phyloP scores from a whole-genome alignment of 2,329 filamentous ascomycete species.

The Talaromyces sp. region DNA sequence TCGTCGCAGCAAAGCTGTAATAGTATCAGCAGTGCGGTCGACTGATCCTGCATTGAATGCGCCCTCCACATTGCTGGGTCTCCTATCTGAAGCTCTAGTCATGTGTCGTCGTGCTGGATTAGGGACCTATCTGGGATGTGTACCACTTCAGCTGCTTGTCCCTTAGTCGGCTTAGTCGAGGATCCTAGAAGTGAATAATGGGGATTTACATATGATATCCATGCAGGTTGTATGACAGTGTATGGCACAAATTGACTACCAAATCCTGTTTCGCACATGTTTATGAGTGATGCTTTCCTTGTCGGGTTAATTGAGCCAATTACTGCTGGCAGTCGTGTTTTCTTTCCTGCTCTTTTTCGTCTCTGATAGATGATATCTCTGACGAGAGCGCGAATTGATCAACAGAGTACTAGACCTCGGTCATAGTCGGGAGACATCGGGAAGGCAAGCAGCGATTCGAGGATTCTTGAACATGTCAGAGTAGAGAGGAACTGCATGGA shows the following conservation, averaged over 20 bases:
- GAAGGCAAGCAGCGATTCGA: neutral
- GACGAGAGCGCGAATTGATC: neutral
- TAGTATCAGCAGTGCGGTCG: neutral
- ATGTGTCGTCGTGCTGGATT: neutral
- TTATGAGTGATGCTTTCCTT: neutral
- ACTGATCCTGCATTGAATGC: neutral
- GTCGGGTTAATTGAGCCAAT: neutral
- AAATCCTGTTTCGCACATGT: neutral
- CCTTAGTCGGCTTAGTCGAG: neutral
- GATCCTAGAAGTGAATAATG: neutral
- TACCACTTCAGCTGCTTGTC: neutral
- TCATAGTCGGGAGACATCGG: slow-evolving; percentile 6
- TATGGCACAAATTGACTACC: neutral
- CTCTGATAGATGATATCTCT: neutral
- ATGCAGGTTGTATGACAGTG: neutral
- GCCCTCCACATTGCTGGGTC: neutral
- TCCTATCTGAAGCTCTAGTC: neutral
- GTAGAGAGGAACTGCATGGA: neutral
- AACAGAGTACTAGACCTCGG: neutral
- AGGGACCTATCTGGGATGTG: no score
- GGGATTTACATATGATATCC: neutral
- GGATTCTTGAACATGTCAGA: neutral
- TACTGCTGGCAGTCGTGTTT: neutral
- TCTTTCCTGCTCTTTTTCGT: neutral
- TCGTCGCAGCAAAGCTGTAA: no score